phyloP scores from a whole-genome alignment of 331 rosid genomes.

The Quercus phellos region DNA sequence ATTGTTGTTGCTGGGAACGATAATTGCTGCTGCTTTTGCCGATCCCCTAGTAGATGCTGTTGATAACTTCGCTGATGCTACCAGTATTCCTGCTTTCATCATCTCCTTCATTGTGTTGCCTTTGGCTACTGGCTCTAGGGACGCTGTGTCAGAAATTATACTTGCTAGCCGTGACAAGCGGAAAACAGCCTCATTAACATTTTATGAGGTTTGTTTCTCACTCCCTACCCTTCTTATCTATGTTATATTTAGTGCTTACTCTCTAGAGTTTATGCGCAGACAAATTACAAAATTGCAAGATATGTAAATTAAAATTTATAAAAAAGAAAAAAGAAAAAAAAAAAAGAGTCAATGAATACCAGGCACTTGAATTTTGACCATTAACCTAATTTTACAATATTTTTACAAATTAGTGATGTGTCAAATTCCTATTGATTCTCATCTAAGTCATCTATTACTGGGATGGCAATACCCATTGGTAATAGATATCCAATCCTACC shows the following conservation, averaged over 20 bases:
- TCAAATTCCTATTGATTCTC: too few species aligned
- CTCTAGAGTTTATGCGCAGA: not conserved
- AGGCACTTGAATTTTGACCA: too few species aligned
- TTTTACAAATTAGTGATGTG: too few species aligned
- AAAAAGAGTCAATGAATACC: too few species aligned
- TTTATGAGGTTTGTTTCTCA: slow-evolving; percentile 73
- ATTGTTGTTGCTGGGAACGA: slow-evolving; percentile 56
- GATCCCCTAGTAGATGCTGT: slow-evolving; percentile 89
- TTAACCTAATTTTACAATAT: too few species aligned
- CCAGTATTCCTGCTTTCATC: slow-evolving; percentile 86
- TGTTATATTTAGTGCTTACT: not conserved
- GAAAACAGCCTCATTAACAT: slow-evolving; percentile 73
- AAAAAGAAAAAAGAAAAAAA: too few species aligned
- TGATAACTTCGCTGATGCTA: slow-evolving; percentile 81
- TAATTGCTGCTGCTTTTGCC: slow-evolving; percentile 79
- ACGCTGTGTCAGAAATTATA: slow-evolving; percentile 78
- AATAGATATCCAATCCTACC: too few species aligned
- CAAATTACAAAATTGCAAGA: not conserved
- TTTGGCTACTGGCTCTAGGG: slow-evolving; percentile 92
- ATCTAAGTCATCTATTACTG: too few species aligned
- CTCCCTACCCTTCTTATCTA: not conserved
- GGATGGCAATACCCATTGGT: too few species aligned
- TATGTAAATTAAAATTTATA: too few species aligned
- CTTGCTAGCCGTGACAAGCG: slow-evolving; percentile 74
- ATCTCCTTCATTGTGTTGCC: slow-evolving; percentile 86